phyloP scores from a whole-genome alignment of 2,329 filamentous ascomycete species.

The Tolypocladium inflatum region DNA sequence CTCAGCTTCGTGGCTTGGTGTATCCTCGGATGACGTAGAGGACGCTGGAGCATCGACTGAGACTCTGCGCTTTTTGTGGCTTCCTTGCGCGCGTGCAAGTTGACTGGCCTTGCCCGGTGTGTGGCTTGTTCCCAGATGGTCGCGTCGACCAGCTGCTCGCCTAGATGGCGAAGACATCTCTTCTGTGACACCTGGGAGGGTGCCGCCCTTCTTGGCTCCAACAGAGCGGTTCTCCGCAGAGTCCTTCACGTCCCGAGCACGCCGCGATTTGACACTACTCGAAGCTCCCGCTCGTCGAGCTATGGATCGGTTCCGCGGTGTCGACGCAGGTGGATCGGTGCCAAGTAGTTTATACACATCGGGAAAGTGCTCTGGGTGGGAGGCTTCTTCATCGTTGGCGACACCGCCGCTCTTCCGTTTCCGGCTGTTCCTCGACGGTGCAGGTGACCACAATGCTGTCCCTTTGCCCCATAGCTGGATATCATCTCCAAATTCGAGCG shows the following conservation, averaged over 20 bases:
- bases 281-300: slow-evolving; percentile 10
- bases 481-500: slow-evolving; percentile 25
- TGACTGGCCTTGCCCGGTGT: slow-evolving; percentile 7
- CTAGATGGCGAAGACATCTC: slow-evolving; percentile 17
- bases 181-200: slow-evolving; percentile 9
- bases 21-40: background rate
- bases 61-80: slow-evolving; percentile 9
- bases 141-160: slow-evolving; percentile 6
- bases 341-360: slow-evolving; percentile 42
- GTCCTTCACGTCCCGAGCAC: slow-evolving; percentile 9
- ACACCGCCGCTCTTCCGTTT: slow-evolving; percentile 45
- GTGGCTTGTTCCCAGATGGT: background rate
- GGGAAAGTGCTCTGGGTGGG: slow-evolving; percentile 37
- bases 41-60: background rate
- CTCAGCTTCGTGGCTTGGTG: slow-evolving; percentile 5
- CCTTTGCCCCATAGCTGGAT: slow-evolving; percentile 34
- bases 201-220: background rate
- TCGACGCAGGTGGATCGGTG: slow-evolving; percentile 25
- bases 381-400: slow-evolving; percentile 20
- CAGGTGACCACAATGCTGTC: slow-evolving; percentile 27
- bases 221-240: background rate
- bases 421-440: slow-evolving; percentile 28
- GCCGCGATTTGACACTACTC: slow-evolving; percentile 8
- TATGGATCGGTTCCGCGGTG: slow-evolving; percentile 17
- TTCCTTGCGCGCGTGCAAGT: slow-evolving; percentile 1